These are phyloP conservation scores for Ceratocystis alfenasii DNA, from an alignment of 2,329 filamentous ascomycete species.

Conservation along the genomic window DNA sequence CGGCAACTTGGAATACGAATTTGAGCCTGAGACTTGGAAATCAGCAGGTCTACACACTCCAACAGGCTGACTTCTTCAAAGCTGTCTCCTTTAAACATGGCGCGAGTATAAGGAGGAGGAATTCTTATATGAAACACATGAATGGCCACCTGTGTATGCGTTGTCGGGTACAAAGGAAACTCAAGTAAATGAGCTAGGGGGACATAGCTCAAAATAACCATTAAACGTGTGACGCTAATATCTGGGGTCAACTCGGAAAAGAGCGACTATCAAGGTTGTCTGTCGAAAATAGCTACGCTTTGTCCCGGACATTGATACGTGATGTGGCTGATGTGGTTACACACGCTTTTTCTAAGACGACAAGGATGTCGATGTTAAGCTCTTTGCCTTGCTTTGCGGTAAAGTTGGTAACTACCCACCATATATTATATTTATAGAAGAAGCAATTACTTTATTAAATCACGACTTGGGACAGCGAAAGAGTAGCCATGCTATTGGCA, in stretches of 20 bases:
- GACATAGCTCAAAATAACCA: too few relatives aligned
- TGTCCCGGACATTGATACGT: not conserved
- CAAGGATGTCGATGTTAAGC: not conserved
- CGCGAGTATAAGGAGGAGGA: not conserved
- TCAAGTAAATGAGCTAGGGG: not conserved
- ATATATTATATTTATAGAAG: not conserved
- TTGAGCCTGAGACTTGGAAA: not conserved
- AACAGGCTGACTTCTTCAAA: too few relatives aligned
- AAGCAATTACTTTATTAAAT: not conserved
- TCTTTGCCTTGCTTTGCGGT: not conserved
- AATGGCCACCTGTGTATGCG: not conserved
- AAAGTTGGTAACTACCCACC: not conserved
- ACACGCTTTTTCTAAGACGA: not conserved
- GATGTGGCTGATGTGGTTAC: conserved; percentile 1
- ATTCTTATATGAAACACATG: not conserved
- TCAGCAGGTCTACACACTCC: too few relatives aligned
- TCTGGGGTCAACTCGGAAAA: not conserved
- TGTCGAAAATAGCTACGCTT: not conserved
- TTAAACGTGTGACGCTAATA: too few relatives aligned
- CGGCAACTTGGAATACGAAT: not conserved
- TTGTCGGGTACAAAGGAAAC: not conserved
- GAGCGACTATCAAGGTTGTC: not conserved
- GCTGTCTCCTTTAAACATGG: too few relatives aligned
- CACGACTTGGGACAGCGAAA: not conserved
- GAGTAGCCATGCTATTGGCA: not conserved